A percentile compares a stretch with the other conserved stretches of the same genome.
phyloP scores from a whole-genome alignment of 2,329 filamentous ascomycete genomes.

The Keithomyces neogunnii region DNA sequence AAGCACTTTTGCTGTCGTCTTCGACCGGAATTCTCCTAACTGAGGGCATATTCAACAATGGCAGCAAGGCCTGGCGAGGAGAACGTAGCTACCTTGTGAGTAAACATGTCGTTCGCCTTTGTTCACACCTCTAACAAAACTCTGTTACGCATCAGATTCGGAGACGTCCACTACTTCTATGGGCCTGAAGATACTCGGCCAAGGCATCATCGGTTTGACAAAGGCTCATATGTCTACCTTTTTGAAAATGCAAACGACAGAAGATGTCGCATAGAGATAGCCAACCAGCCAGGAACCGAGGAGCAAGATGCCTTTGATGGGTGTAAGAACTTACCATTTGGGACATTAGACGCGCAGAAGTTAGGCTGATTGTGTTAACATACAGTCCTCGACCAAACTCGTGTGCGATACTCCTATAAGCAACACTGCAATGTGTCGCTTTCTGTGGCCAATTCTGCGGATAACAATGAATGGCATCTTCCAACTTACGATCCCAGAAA shows the following conservation, averaged over 20 bases:
- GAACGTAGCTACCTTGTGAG: conserved; percentile 43
- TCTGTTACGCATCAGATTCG: conserved; percentile 42
- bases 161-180: conserved; percentile 74
- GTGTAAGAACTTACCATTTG: conserved; percentile 40
- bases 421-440: conserved; percentile 65
- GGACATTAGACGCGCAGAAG: not conserved
- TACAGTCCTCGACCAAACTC: conserved; percentile 56
- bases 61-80: conserved; percentile 40
- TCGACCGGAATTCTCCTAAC: not conserved
- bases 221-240: conserved; percentile 71
- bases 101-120: conserved; percentile 3
- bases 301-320: conserved; percentile 76
- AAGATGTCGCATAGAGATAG: conserved; percentile 64
- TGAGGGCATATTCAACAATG: conserved; percentile 23
- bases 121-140: not conserved
- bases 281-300: conserved; percentile 64
- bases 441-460: conserved; percentile 46
- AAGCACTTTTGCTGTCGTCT: not conserved
- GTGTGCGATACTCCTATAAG: conserved; percentile 63
- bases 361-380: conserved; percentile 7
- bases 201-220: conserved; percentile 73
- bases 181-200: conserved; percentile 56
- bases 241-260: conserved; percentile 64
- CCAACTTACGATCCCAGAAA: conserved; percentile 64
- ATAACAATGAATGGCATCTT: conserved; percentile 63